A percentile compares a stretch with the other conserved stretches of the same genome.
Evolutionary conservation across 169 alveolate genomes (phyloP).

Genomic region (Eimeria brunetti): DNA sequence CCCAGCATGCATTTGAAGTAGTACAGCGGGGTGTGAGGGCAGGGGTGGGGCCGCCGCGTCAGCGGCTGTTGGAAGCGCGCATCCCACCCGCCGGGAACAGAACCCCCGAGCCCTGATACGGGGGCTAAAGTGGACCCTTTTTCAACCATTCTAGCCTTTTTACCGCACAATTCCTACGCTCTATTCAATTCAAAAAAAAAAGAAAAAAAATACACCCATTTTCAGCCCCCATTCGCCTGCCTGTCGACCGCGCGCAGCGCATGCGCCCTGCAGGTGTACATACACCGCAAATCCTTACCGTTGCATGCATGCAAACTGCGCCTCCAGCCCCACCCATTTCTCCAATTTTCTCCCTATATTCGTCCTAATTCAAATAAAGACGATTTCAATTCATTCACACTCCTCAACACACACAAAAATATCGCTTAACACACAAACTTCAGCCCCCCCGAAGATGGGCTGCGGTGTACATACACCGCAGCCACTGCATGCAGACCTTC

Average conservation of each 20-base stretch:
- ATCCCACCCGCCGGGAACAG: constrained; percentile 63
- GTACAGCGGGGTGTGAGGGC: constrained; percentile 85
- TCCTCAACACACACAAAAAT: no score
- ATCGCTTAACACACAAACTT: no score
- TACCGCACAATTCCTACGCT: no score
- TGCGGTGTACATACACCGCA: not conserved
- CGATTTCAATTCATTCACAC: no score
- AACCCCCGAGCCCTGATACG: no score
- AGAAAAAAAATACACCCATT: no score
- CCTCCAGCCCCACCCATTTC: not conserved
- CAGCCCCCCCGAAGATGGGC: not conserved
- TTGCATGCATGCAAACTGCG: not conserved
- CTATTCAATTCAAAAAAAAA: no score
- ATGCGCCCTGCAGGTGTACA: no score
- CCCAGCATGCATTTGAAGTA: constrained; percentile 98
- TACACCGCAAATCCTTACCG: not conserved
- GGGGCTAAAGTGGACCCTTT: no score
- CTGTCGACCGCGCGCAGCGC: not conserved
- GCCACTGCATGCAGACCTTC: no score
- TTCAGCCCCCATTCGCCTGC: not conserved
- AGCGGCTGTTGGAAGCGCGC: constrained; percentile 57
- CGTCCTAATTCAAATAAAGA: not conserved
- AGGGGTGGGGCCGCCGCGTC: constrained; percentile 75
- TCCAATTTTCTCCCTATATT: no score
- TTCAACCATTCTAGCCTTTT: no score